Conservation (phyloP, 208 protist species). For the Acanthamoeba healyi region DNA sequence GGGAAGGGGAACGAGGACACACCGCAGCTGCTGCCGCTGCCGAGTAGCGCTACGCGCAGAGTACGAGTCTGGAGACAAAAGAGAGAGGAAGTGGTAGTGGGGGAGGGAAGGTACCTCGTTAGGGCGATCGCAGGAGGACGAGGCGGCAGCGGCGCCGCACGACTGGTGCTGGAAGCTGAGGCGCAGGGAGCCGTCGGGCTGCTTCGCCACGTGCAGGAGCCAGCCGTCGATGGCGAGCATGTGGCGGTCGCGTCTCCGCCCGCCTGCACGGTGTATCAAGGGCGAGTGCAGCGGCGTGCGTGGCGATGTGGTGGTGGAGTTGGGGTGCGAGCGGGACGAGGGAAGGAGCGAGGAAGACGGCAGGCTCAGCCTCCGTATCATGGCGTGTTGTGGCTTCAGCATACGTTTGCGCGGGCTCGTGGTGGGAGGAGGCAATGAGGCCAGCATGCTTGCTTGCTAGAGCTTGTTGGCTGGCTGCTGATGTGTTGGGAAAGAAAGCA, state of each 20-base stretch:
- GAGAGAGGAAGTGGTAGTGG: background rate
- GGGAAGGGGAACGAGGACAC: too few species aligned
- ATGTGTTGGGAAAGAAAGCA: too few species aligned
- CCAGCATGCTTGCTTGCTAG: background rate
- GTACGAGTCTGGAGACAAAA: too few species aligned
- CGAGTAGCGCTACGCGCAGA: too few species aligned
- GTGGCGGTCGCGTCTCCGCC: background rate
- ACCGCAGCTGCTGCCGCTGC: too few species aligned
- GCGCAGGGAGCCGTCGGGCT: slow-evolving; percentile 19
- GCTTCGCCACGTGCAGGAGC: background rate
- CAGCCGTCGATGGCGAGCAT: slow-evolving; percentile 29
- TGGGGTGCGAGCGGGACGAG: background rate
- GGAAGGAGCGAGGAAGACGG: background rate
- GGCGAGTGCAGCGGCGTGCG: background rate
- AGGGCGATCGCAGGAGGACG: background rate
- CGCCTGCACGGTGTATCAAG: background rate
- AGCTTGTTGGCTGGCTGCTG: too few species aligned
- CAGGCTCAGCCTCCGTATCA: background rate
- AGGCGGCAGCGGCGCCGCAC: background rate
- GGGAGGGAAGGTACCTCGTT: background rate
- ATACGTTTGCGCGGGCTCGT: background rate
- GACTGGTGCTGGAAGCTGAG: background rate
- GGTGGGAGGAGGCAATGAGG: background rate
- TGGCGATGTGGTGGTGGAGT: background rate
- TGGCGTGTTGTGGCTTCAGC: background rate